Evolutionary conservation across 805 yeast genomes (phyloP), one percentile per base, ranked within the genome.

Genomic region (Torulaspora indica): DNA sequence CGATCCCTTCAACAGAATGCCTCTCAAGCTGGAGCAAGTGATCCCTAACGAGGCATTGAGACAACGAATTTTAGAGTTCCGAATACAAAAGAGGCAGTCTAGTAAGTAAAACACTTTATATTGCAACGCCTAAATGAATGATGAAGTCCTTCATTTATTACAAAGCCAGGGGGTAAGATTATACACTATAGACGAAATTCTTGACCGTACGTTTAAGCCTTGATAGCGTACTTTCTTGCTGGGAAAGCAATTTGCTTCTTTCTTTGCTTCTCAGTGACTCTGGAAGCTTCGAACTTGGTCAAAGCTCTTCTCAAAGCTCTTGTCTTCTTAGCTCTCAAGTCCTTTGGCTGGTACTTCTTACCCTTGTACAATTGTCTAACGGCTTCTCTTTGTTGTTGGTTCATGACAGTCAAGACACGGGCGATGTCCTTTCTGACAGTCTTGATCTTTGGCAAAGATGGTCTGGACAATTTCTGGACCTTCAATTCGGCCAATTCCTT

Each of bases 241-340:
- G 99, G 98, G 95, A 83, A 89, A 75, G 97, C 95, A 68, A 81
- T 79, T 69, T 80, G 80, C 76, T 79, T 82, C 90, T 93, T 93
- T 76, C 79, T 80, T 71, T 90, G 88, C 81, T 85, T 89, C 64
- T 75, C 84, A 68, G 98, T 91, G 72, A 76, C 74, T 72, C 76
- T 76, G 65, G 79, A 68, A 71, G 86, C 82, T 79, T 93, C 96
- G 74, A 74, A 73, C 70, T 84, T 78, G 74, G 97, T 81, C 71
- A 93, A 81, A 71, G 82, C 81, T 82, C 98, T 86, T 86, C 98
- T 91, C 76, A 91, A 77, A 74, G 98, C 98, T 84, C 98, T 91
- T 76, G 99, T 93, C 85, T 93, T 87, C 91, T 93, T 93, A 66
- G 89, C 95, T 80, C 98, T 91, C 78, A 93, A 82, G 74, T 90